These are phyloP conservation scores for Tuber umbilicatum DNA, from an alignment of 495 filamentous ascomycete genomes.

Conservation along the genomic window DNA sequence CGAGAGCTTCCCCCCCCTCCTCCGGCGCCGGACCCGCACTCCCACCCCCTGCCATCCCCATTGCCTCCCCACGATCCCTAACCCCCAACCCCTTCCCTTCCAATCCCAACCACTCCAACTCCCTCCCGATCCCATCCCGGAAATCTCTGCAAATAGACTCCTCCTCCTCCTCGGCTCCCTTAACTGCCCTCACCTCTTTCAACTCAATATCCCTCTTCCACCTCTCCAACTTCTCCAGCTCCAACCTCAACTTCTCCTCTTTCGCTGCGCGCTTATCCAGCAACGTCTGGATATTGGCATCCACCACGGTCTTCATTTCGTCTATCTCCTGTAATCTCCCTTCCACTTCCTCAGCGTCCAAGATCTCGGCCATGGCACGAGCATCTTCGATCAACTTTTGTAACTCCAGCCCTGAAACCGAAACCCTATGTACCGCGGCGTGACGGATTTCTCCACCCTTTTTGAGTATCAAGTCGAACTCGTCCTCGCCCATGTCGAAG, in stretches of 20 bases:
- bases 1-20: neutral
- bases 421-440: constrained; percentile 30
- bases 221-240: constrained; percentile 27
- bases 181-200: constrained; percentile 18
- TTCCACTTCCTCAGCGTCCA: constrained; percentile 15
- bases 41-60: constrained; percentile 1
- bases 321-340: constrained; percentile 12
- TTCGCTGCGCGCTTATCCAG: constrained; percentile 24
- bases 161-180: constrained; percentile 21
- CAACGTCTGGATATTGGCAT: constrained; percentile 17
- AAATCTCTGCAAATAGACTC: constrained; percentile 39
- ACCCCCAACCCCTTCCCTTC: constrained; percentile 17
- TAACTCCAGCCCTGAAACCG: constrained; percentile 29
- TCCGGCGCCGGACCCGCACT: neutral
- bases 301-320: constrained; percentile 17
- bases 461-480: constrained; percentile 20
- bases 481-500: constrained; percentile 19
- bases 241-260: constrained; percentile 26
- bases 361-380: constrained; percentile 10
- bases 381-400: constrained; percentile 25
- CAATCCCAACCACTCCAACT: constrained; percentile 34
- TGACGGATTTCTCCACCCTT: constrained; percentile 28
- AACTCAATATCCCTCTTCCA: constrained; percentile 30
- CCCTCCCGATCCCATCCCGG: constrained; percentile 39
- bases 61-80: constrained; percentile 4